Base-by-base conservation (phyloP, 192 early-diverging fungal genomes). In the Chytriomyces sp. region DNA sequence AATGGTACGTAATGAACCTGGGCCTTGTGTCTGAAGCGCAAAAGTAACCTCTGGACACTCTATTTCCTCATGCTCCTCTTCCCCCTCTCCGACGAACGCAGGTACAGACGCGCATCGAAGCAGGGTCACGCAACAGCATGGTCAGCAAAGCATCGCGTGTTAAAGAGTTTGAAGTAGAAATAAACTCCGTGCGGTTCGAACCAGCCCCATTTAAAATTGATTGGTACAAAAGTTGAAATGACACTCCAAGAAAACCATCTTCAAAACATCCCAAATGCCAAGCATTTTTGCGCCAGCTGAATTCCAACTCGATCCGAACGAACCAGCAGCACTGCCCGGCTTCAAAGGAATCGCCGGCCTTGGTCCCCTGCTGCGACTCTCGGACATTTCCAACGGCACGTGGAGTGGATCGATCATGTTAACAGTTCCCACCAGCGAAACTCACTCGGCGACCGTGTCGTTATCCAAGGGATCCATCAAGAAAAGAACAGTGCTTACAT, bases 351-450 rank as follows among this genome's bases (percentile, higher is more conserved):
- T 35, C 5, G 62, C 20, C 20, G 20, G 20, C 7, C 69, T 72
- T n/a, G 69, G 69, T 18, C 50, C 28, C 2, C 69, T 72, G 11
- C 69, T 72, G 8, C 46, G 69, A 11, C 59, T 72, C 50, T 47
- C 20, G 10, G 69, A 53, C 26, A 72, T 72, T 20, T n/a, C 16
- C 11, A 50, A 53, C 18, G 50, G 53, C 2, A 1, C 0, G 3
- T 72, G 69, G 69, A 59, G 3, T 4, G 69, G 69, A 11, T 23
- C 69, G 7, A 8, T 72, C n/a, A n/a, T 72, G 28, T n/a, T 72
- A 7, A 35, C 59, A 50, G 4, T 24, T 8, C 49, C 35, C 35
- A 35, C 47, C 9, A n/a, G 10, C 13, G 69, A 43, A 18, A 53
- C 13, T 11, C 13, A 20, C 59, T 8, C 26, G 8, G 20, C 47